Evolutionary conservation across 129 eudicot genomes (phyloP), one percentile per base, ranked within the genome.

Genomic region (Lonicera japonica): DNA sequence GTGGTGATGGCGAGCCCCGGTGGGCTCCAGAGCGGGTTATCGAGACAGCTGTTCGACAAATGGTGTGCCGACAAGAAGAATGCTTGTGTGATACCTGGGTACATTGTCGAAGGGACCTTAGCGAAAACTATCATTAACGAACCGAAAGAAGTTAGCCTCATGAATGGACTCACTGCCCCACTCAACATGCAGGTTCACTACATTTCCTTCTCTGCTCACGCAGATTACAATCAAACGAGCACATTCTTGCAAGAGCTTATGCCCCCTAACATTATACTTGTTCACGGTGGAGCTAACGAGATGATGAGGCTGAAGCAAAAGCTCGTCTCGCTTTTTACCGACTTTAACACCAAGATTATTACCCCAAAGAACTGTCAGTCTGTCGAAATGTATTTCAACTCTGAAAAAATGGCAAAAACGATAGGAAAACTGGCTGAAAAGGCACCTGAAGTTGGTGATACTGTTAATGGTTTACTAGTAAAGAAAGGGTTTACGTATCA

Each of bases 1-100:
- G 98, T 92, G 56, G 98, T 92, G 61, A 92, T 92, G 98, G 98
- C 98, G 25, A 87, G 86, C 56, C 98, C 98, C 0, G 87, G 96
- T 67, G 83, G 89, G 38, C 95, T 92, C 43, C 98, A 92, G 61
- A 92, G 95, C 43, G 98, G 98, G 70, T 65, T 92, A 11, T 92
- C 98, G 8, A 64, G 98, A 63, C 98, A 92, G 75, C 79, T 92
- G 29, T 92, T 92, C 63, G 98, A 92, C 56, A 85, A 75, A 47
- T 92, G 98, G 98, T 92, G 98, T 54, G 63, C 85, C 23, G 98
- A 92, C 58, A 87, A 82, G 85, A 87, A 73, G 77, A 92, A 92
- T 39, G 84, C 96, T 13, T 92, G 98, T 72, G 83, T 92, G 7
- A 64, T 92, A 54, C 98, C 98, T 20, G 98, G 98, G 68, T 92